Base-by-base conservation (phyloP, 164 flowering plant species). In the Annona squamosa region DNA sequence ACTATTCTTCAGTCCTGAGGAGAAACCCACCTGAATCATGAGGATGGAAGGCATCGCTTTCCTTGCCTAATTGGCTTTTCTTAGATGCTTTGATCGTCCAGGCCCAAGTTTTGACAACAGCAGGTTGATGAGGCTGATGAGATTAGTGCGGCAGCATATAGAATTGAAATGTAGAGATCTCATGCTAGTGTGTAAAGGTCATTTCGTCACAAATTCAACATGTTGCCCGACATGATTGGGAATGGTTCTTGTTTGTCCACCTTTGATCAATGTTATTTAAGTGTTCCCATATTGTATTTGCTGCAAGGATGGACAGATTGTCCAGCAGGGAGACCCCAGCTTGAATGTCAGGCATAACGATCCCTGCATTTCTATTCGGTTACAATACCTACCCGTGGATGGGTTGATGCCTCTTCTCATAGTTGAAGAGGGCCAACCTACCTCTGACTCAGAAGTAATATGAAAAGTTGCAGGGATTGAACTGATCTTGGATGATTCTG, bases 1-100 rank as follows among this genome's bases (percentile, higher is more conserved):
- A 89, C 73, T 93, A 90, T 78, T 86, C 93, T 47, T 93, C 98
- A 12, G 74, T 80, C 16, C 80, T 77, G 72, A 83, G 85, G 78
- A 79, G 75, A 37, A 75, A 12, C 71, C 80, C 74, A 48, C 67
- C 74, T 12, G 62, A 72, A 64, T 1, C 16, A 41, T 72, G 66
- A 72, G 74, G 67, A n/a, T n/a, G 70, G 57, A 68, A 68, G 18
- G 52, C 70, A 68, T 46, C 12, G 7, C 3, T 66, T 47, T 68
- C 45, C 37, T 17, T 68, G n/a, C 7, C 18, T 3, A 10, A 26
- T 26, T 26, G 37, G 37, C 37, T 26, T 3, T 10, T 12, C 62
- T n/a, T n/a, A 57, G 12, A 6, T 57, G 63, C 63, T 59, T 59
- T 16, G 63, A 18, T 5, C n/a, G 63, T 16, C 63, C 63, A 13